Conservation (phyloP, 2,329 filamentous ascomycete genomes). For the Chalaropsis ovoidea region DNA sequence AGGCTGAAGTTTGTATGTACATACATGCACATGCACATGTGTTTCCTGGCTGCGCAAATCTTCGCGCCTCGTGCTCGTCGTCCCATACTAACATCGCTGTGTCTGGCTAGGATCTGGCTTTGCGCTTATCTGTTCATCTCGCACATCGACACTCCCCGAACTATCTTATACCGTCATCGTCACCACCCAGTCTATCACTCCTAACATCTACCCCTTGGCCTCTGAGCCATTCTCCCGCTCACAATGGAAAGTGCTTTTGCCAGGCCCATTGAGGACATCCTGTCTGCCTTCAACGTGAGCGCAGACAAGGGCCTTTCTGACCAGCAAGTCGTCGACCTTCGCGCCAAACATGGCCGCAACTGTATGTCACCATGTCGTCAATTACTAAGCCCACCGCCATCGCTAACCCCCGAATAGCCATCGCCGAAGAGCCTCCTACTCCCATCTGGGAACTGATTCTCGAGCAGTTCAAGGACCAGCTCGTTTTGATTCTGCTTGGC, state of each 20-base stretch:
- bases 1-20: not conserved
- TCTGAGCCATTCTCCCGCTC: constrained; percentile 20
- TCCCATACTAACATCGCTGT: not conserved
- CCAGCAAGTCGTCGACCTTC: constrained; percentile 46
- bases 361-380: constrained; percentile 35
- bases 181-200: not conserved
- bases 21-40: not conserved
- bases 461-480: constrained; percentile 98
- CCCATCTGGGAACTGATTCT: constrained; percentile 93
- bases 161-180: not conserved
- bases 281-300: constrained; percentile 49
- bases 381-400: not conserved
- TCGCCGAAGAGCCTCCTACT: constrained; percentile 82
- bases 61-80: not conserved
- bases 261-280: constrained; percentile 47
- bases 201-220: constrained; percentile 13
- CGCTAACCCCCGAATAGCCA: constrained; percentile 35
- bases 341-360: constrained; percentile 55
- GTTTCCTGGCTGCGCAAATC: not conserved
- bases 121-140: constrained; percentile 22
- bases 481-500: constrained; percentile 86
- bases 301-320: constrained; percentile 47
- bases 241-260: constrained; percentile 56
- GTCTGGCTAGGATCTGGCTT: constrained; percentile 11
- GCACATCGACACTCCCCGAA: not conserved